Percentiles rank a stretch among this genome's conserved stretches.
phyloP scores from a whole-genome alignment of 2,329 filamentous ascomycete genomes.

The Fusarium acutatum region DNA sequence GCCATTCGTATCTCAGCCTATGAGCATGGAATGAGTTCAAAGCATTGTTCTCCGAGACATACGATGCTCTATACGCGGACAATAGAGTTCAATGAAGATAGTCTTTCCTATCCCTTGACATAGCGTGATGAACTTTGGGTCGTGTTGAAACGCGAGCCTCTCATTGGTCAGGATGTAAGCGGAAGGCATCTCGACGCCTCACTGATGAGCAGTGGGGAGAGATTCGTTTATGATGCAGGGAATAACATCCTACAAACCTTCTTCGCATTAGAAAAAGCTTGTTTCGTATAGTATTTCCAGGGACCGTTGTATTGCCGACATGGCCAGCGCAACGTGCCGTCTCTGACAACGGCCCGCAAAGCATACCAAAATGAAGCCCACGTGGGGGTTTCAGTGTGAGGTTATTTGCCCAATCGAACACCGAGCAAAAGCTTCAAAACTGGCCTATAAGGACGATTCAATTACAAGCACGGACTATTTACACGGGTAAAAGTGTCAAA shows the following conservation, averaged over 20 bases:
- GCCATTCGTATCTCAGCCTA: not conserved
- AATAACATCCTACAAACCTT: not conserved
- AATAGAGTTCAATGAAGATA: not conserved
- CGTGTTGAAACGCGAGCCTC: not conserved
- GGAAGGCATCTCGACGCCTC: rapidly evolving
- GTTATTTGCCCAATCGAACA: not conserved
- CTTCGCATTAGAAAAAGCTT: too few relatives aligned
- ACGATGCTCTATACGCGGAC: not conserved
- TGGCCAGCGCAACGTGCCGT: too few relatives aligned
- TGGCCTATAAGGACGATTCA: too few relatives aligned
- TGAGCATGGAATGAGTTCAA: not conserved
- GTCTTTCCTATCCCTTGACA: not conserved
- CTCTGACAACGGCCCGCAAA: not conserved
- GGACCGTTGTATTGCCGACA: not conserved
- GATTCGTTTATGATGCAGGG: not conserved
- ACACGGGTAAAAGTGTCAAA: rapidly evolving
- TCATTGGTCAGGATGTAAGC: not conserved
- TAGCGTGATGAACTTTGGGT: not conserved
- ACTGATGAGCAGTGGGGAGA: not conserved
- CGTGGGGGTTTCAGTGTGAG: not conserved
- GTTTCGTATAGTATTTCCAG: not conserved
- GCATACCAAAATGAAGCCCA: not conserved
- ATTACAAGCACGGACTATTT: not conserved
- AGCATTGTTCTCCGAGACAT: too few relatives aligned
- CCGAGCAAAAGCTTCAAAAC: not conserved